Conservation (phyloP, 73 alveolate species). For the Stentor roeselii region DNA sequence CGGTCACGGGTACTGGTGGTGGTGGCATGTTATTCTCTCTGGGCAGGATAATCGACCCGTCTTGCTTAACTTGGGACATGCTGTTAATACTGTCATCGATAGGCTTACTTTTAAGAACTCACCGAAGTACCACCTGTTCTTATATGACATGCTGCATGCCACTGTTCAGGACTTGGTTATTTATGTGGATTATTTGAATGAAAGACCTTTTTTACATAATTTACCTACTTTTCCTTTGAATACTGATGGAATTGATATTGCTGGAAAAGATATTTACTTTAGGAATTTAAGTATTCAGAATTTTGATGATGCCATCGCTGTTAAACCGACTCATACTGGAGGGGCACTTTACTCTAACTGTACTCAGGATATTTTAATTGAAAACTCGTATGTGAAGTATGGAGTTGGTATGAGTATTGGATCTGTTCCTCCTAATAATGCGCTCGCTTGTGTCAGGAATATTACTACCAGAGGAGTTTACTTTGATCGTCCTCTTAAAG, state of each 20-base stretch:
- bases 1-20: constrained; percentile 52
- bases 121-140: constrained; percentile 42
- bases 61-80: constrained; percentile 5
- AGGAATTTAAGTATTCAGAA: constrained; percentile 38
- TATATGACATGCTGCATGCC: constrained; percentile 28
- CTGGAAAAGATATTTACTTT: constrained; percentile 39
- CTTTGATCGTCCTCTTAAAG: constrained; percentile 47
- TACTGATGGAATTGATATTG: constrained; percentile 60
- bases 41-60: constrained; percentile 6
- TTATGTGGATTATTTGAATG: constrained; percentile 38
- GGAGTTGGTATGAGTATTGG: constrained; percentile 64
- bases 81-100: constrained; percentile 20
- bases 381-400: constrained; percentile 34
- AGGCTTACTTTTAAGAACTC: constrained; percentile 38
- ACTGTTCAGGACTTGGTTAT: constrained; percentile 33
- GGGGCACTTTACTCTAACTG: constrained; percentile 35
- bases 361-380: constrained; percentile 43
- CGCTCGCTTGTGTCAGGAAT: constrained; percentile 38
- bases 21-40: constrained; percentile 35
- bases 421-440: constrained; percentile 53
- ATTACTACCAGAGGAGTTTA: constrained; percentile 41
- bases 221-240: constrained; percentile 58
- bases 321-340: constrained; percentile 43
- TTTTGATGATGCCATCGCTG: constrained; percentile 57
- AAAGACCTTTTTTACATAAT: constrained; percentile 21